Evolutionary conservation across 2,329 filamentous ascomycete genomes (phyloP).

Genomic region (Ascosphaera apis): DNA sequence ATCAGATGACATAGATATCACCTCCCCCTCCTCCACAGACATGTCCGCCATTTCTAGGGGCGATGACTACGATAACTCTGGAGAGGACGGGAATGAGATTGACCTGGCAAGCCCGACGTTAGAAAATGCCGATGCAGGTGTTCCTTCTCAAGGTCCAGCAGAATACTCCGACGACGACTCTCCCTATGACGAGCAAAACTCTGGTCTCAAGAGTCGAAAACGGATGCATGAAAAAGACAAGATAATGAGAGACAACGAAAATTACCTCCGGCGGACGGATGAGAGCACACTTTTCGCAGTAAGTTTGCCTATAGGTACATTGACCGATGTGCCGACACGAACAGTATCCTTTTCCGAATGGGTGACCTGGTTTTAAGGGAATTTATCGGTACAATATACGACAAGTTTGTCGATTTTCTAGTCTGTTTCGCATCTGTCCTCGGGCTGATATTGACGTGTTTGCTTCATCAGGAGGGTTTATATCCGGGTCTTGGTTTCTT

Average conservation of each 20-base stretch:
- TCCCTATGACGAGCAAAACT: conserved; percentile 1
- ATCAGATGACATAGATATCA: too few species aligned
- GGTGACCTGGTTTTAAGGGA: conserved; percentile 6
- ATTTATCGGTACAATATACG: neutral
- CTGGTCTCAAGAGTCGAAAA: conserved; percentile 31
- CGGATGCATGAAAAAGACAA: conserved; percentile 36
- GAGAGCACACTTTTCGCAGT: conserved; percentile 32
- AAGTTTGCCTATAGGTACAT: conserved; percentile 12
- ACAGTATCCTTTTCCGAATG: conserved; percentile 9
- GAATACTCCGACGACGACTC: neutral
- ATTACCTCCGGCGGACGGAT: conserved; percentile 32
- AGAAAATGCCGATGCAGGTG: too few species aligned
- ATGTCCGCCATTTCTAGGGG: too few species aligned
- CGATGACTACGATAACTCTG: too few species aligned
- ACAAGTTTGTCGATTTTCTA: too few species aligned
- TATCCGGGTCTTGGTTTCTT: too few species aligned
- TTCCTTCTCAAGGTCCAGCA: too few species aligned
- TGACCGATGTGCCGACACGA: conserved; percentile 5
- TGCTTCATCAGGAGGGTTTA: too few species aligned
- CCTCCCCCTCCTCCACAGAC: too few species aligned
- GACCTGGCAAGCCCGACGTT: too few species aligned
- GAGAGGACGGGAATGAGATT: too few species aligned
- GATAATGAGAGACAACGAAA: conserved; percentile 42
- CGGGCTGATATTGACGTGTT: conserved; percentile 1
- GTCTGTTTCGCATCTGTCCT: conserved; percentile 5